phyloP scores from a whole-genome alignment of 345 rosid species.

The Microthlaspi erraticum region DNA sequence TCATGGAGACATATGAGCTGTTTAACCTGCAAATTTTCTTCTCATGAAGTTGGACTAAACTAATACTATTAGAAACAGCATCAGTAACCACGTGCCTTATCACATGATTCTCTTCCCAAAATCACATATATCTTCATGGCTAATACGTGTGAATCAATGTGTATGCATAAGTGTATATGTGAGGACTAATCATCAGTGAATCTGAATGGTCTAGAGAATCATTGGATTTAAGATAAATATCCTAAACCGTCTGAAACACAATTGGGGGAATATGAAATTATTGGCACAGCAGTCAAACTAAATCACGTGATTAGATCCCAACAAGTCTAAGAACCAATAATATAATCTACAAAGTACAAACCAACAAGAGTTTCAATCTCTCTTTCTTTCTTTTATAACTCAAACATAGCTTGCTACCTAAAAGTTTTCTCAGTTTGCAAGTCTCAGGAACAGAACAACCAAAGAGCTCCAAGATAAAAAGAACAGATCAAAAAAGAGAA shows the following conservation, averaged over 20 bases:
- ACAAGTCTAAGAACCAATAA: slow-evolving; percentile 31
- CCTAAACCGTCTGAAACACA: slow-evolving; percentile 22
- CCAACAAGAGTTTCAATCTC: slow-evolving; percentile 30
- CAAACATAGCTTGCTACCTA: slow-evolving; percentile 17
- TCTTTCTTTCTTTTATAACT: slow-evolving; percentile 19
- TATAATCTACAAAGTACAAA: slow-evolving; percentile 39
- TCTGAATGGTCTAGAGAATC: slow-evolving; percentile 22
- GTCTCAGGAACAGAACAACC: slow-evolving; percentile 27
- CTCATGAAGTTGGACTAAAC: slow-evolving; percentile 30
- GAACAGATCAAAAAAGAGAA: slow-evolving; percentile 31
- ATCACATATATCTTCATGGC: slow-evolving; percentile 14
- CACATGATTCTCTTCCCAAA: slow-evolving; percentile 36
- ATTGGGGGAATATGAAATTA: slow-evolving; percentile 15
- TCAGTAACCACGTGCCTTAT: slow-evolving; percentile 43
- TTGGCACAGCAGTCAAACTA: slow-evolving; percentile 44
- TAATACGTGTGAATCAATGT: slow-evolving; percentile 25
- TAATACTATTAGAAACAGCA: slow-evolving; percentile 23
- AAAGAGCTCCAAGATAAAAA: slow-evolving; percentile 14
- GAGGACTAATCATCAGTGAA: slow-evolving; percentile 27
- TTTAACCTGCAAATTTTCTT: slow-evolving; percentile 36
- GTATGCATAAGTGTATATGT: neutral
- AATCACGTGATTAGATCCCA: slow-evolving; percentile 47
- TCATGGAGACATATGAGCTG: slow-evolving; percentile 30
- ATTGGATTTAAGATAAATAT: slow-evolving; percentile 26
- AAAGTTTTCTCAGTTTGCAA: slow-evolving; percentile 6